These are phyloP conservation scores for Colletotrichum plurivorum DNA, from an alignment of 2,329 filamentous ascomycete genomes.

Conservation along the genomic window DNA sequence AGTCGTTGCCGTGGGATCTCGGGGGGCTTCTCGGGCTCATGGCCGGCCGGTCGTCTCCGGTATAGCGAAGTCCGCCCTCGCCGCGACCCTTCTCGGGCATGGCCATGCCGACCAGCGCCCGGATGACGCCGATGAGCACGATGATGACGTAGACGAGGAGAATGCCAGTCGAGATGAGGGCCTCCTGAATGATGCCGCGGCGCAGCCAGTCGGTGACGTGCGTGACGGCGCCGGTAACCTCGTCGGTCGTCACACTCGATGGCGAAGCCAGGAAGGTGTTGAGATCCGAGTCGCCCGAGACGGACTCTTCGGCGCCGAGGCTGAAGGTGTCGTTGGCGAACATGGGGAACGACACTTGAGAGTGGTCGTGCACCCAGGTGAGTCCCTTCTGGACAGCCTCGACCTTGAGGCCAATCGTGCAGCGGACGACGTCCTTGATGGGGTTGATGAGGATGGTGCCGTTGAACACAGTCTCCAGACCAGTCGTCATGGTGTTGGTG, in stretches of 20 bases:
- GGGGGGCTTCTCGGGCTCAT: conserved; percentile 46
- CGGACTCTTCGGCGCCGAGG: conserved; percentile 76
- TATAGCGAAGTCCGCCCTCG: conserved; percentile 68
- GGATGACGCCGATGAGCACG: conserved; percentile 79
- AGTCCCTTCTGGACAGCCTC: conserved; percentile 86
- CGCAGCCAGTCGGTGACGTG: conserved; percentile 78
- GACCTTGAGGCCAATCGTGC: conserved; percentile 90
- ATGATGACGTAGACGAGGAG: conserved; percentile 84
- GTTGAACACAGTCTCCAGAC: conserved; percentile 84
- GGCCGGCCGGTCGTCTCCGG: conserved; percentile 48
- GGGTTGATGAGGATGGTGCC: conserved; percentile 85
- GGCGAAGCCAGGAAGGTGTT: conserved; percentile 84
- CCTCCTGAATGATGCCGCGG: conserved; percentile 79
- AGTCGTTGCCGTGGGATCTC: conserved; percentile 34
- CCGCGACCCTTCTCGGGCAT: conserved; percentile 71
- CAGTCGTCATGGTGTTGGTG: conserved; percentile 80
- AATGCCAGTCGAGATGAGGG: conserved; percentile 82
- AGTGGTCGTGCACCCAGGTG: conserved; percentile 94
- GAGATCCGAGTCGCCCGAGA: conserved; percentile 71
- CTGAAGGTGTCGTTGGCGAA: conserved; percentile 88
- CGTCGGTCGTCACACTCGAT: conserved; percentile 80
- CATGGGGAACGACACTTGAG: conserved; percentile 84
- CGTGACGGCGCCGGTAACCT: conserved; percentile 82
- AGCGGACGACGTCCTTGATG: conserved; percentile 84
- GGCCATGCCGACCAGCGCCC: conserved; percentile 74